Evolutionary conservation across 2,329 filamentous ascomycete species (phyloP).

Genomic region (Xylaria arbuscula): DNA sequence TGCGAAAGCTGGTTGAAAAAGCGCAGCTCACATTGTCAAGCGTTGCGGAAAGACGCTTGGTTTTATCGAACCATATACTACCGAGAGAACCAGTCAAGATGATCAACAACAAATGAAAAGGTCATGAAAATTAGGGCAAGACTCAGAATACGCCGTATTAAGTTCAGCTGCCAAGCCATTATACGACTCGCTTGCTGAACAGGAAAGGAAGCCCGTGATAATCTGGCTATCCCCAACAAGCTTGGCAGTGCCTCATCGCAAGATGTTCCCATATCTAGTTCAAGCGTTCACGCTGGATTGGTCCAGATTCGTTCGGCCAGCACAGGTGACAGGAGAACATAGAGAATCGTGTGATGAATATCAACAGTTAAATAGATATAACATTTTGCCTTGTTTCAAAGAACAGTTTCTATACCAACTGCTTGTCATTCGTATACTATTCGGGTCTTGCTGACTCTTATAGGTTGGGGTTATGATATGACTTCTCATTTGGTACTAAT

Average conservation of each 20-base stretch:
- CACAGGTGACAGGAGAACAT: too few species aligned
- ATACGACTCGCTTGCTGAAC: not conserved
- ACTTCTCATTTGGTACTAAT: too few species aligned
- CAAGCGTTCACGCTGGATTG: too few species aligned
- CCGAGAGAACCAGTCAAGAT: not conserved
- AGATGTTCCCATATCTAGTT: too few species aligned
- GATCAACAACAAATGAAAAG: not conserved
- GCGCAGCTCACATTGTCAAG: not conserved
- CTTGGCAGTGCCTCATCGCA: slow-evolving; percentile 12
- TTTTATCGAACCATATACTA: not conserved
- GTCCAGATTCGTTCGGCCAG: too few species aligned
- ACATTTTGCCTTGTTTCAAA: too few species aligned
- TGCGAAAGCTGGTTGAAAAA: not conserved
- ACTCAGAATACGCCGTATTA: not conserved
- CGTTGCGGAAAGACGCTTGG: slow-evolving; percentile 2
- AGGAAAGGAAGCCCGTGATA: slow-evolving; percentile 7
- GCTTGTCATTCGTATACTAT: too few species aligned
- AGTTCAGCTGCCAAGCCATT: slow-evolving; percentile 7
- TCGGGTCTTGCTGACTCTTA: too few species aligned
- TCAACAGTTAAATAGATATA: too few species aligned
- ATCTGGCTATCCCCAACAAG: slow-evolving; percentile 7
- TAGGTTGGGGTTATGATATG: too few species aligned
- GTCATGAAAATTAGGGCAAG: not conserved
- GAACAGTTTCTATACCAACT: too few species aligned
- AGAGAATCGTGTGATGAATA: too few species aligned